A percentile compares a stretch with the other conserved stretches of the same genome.
phyloP scores from a whole-genome alignment of 345 rosid genomes.

The Salix brachista region DNA sequence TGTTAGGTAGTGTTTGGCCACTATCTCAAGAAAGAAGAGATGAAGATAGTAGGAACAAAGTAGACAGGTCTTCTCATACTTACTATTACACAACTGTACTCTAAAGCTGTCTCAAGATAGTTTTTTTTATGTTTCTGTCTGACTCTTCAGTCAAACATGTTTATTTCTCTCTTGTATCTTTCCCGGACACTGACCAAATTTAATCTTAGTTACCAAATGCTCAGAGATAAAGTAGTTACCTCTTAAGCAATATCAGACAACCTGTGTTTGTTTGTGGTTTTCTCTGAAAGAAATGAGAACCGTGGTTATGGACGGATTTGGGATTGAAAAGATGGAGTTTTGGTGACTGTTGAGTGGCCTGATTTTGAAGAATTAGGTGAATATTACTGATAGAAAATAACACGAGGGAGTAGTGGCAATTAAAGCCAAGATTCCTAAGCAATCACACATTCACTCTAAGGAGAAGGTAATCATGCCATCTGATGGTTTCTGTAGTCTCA shows the following conservation, averaged over 20 bases:
- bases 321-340: constrained; percentile 1
- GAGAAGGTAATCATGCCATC: background rate
- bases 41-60: too few species aligned
- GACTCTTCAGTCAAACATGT: too few species aligned
- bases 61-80: too few species aligned
- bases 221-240: background rate
- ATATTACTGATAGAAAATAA: background rate
- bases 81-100: too few species aligned
- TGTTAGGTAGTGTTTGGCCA: too few species aligned
- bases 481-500: background rate
- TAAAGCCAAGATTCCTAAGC: background rate
- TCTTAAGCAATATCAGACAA: background rate
- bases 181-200: too few species aligned
- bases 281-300: background rate
- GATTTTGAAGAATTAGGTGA: background rate
- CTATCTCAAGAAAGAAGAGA: too few species aligned
- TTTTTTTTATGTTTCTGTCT: too few species aligned
- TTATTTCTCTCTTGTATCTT: too few species aligned
- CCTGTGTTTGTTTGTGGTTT: background rate
- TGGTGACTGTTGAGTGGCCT: background rate
- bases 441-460: background rate
- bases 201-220: background rate
- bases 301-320: background rate
- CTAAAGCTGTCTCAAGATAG: too few species aligned
- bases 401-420: background rate